These are phyloP conservation scores for Brassica cretica DNA, from an alignment of 345 rosid species.

Conservation along the genomic window DNA sequence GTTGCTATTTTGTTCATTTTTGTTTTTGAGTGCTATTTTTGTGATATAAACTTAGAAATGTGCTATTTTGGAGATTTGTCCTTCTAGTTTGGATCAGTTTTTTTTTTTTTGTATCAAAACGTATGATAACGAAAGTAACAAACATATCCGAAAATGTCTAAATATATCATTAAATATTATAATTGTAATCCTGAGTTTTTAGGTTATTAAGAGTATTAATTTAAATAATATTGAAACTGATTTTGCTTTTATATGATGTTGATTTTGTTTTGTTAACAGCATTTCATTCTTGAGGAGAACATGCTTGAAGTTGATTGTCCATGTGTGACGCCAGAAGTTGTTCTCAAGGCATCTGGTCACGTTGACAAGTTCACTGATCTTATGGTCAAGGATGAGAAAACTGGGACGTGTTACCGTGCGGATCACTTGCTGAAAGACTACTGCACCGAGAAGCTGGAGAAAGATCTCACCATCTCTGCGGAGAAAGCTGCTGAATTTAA, in stretches of 20 bases:
- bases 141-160: background rate
- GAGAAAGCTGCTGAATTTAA: constrained; percentile 85
- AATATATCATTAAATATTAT: background rate
- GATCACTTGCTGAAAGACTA: constrained; percentile 92
- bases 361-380: constrained; percentile 97
- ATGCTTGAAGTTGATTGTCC: constrained; percentile 97
- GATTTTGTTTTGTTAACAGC: constrained; percentile 48
- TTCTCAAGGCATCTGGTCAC: constrained; percentile 93
- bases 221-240: background rate
- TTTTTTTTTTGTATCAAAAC: too few species aligned
- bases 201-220: background rate
- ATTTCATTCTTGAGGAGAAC: constrained; percentile 88
- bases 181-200: background rate
- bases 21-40: too few species aligned
- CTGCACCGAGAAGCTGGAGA: constrained; percentile 82
- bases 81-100: background rate
- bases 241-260: background rate
- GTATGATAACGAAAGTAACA: background rate
- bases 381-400: constrained; percentile 92
- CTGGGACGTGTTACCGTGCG: constrained; percentile 84
- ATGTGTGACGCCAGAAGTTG: constrained; percentile 92
- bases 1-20: too few species aligned
- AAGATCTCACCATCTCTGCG: constrained; percentile 63
- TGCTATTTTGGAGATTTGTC: too few species aligned
- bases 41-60: too few species aligned